These are phyloP conservation scores for Starmerella gropengiesseri DNA, from an alignment of 805 yeast genomes.

Conservation along the genomic window DNA sequence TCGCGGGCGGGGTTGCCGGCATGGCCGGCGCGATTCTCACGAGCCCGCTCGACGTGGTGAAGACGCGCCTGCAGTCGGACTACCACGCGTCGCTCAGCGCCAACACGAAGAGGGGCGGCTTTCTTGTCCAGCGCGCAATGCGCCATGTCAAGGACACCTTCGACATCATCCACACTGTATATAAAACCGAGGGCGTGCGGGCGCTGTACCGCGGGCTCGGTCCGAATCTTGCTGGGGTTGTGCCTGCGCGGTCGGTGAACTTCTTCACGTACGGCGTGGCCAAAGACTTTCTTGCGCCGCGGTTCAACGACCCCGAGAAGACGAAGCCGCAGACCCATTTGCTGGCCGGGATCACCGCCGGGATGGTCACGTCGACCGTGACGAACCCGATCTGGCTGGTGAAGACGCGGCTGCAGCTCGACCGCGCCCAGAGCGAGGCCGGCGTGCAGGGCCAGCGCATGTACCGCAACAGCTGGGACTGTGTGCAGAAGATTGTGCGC, in stretches of 20 bases:
- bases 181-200: conserved; percentile 64
- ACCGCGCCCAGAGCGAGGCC: conserved; percentile 37
- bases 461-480: conserved; percentile 79
- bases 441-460: conserved; percentile 32
- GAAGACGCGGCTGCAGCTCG: conserved; percentile 88
- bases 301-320: conserved; percentile 64
- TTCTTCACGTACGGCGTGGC: conserved; percentile 95
- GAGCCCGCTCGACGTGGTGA: conserved; percentile 91
- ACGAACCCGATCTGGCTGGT: conserved; percentile 98
- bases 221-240: conserved; percentile 92
- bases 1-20: conserved; percentile 63
- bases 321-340: conserved; percentile 70
- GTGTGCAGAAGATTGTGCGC: conserved; percentile 54
- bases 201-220: conserved; percentile 92
- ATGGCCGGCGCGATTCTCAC: conserved; percentile 95
- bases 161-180: conserved; percentile 56
- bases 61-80: conserved; percentile 88
- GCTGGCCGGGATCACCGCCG: conserved; percentile 79
- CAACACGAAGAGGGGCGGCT: conserved; percentile 4
- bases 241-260: conserved; percentile 94
- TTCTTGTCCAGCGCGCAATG: conserved; percentile 37
- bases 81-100: conserved; percentile 37
- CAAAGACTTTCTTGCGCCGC: conserved; percentile 57
- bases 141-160: conserved; percentile 79
- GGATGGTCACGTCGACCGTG: conserved; percentile 86